Conservation (phyloP, 805 yeast genomes). For the Sugiyamaella floridensis region DNA sequence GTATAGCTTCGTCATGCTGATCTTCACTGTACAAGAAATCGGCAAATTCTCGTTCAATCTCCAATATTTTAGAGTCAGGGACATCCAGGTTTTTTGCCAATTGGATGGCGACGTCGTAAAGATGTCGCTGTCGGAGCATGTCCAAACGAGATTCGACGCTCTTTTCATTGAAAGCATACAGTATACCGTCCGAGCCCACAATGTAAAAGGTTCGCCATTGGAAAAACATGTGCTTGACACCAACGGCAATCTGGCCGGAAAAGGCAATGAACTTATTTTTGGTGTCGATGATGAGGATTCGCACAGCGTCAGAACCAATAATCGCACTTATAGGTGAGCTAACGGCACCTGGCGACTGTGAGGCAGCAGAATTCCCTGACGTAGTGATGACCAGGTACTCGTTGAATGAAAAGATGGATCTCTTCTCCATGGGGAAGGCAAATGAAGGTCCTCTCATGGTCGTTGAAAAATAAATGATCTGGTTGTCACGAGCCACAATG, state of each 20-base stretch:
- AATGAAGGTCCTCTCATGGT: conserved; percentile 38
- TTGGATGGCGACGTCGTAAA: conserved; percentile 65
- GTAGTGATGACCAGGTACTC: conserved; percentile 54
- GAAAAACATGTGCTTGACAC: conserved; percentile 52
- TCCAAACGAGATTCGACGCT: conserved; percentile 60
- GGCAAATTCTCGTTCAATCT: conserved; percentile 55
- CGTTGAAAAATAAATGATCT: conserved; percentile 52
- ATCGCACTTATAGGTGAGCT: conserved; percentile 4
- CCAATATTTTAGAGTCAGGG: conserved; percentile 24
- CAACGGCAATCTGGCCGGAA: conserved; percentile 58
- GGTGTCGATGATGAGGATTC: conserved; percentile 61
- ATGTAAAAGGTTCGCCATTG: conserved; percentile 54
- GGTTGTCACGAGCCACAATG: conserved; percentile 59
- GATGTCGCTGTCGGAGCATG: conserved; percentile 58
- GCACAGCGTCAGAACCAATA: conserved; percentile 37
- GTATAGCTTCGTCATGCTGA: conserved; percentile 61
- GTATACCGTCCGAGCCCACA: conserved; percentile 66
- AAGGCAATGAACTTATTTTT: conserved; percentile 63
- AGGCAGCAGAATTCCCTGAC: conserved; percentile 33
- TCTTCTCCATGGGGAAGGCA: conserved; percentile 51
- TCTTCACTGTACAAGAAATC: conserved; percentile 63
- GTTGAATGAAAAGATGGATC: conserved; percentile 43
- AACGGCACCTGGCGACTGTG: conserved; percentile 13
- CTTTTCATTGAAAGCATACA: conserved; percentile 63
- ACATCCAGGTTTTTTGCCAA: conserved; percentile 43